A percentile compares a stretch with the other conserved stretches of the same genome.
These are phyloP conservation scores for Aspergillus sclerotioniger DNA, from an alignment of 495 filamentous ascomycete species.

Conservation along the genomic window DNA sequence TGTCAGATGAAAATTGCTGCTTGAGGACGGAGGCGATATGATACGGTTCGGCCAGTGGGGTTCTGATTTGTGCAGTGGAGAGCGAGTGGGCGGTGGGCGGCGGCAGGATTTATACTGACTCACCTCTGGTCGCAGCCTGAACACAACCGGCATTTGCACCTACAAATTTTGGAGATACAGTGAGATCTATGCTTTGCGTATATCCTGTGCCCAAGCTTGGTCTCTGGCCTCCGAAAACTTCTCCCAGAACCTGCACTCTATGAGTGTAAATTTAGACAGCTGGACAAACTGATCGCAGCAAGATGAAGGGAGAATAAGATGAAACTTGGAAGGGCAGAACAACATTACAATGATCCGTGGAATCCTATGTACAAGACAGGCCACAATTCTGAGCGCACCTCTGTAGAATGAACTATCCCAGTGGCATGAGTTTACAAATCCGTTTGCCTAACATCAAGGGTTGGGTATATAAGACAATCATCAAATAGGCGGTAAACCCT, in stretches of 20 bases:
- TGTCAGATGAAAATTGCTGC: conserved; percentile 42
- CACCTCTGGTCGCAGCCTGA: not conserved
- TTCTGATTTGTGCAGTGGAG: conserved; percentile 48
- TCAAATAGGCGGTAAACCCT: conserved; percentile 5
- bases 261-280: not conserved
- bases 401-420: not conserved
- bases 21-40: conserved; percentile 37
- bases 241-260: not conserved
- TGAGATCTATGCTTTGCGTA: too few relatives aligned
- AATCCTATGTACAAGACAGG: not conserved
- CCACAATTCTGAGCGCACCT: not conserved
- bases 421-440: conserved; percentile 8
- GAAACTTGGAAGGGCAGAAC: not conserved
- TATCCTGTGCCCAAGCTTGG: too few relatives aligned
- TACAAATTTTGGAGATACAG: not conserved
- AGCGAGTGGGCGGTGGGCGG: conserved; percentile 39
- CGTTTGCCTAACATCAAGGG: not conserved
- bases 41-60: conserved; percentile 28
- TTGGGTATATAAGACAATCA: conserved; percentile 21
- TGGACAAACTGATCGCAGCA: not conserved
- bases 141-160: not conserved
- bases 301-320: not conserved
- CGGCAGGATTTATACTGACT: conserved; percentile 13
- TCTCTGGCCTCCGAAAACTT: too few relatives aligned
- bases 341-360: not conserved